Evolutionary conservation across 306 rosid species (phyloP).

Genomic region (Carpinus fangiana): DNA sequence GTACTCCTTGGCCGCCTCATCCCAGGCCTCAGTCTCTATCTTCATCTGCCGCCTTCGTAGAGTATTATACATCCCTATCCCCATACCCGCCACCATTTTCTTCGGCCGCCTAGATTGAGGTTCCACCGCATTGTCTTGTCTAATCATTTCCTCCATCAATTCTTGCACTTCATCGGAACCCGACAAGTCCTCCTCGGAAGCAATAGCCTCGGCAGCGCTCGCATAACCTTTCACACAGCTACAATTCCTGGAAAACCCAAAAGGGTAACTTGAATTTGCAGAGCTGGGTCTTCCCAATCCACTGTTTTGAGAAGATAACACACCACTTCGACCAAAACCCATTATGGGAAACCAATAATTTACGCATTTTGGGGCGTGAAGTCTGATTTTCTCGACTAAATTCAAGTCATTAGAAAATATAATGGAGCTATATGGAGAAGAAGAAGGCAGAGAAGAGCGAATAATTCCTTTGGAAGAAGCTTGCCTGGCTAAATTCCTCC

Average conservation of each 20-base stretch:
- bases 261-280: conserved; percentile 20
- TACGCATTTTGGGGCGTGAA: conserved; percentile 8
- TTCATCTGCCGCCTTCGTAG: conserved; percentile 73
- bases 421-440: conserved; percentile 20
- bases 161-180: conserved; percentile 63
- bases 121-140: conserved; percentile 34
- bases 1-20: conserved; percentile 81
- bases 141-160: conserved; percentile 40
- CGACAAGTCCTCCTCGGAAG: conserved; percentile 66
- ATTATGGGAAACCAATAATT: conserved; percentile 9
- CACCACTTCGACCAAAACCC: conserved; percentile 27
- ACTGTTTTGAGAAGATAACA: conserved; percentile 18
- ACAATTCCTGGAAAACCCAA: conserved; percentile 28
- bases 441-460: conserved; percentile 9
- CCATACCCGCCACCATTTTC: conserved; percentile 42
- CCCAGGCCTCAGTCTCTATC: conserved; percentile 94
- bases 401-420: conserved; percentile 18
- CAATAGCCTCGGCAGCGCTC: conserved; percentile 69
- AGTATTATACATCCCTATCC: conserved; percentile 36
- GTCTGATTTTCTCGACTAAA: conserved; percentile 31
- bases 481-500: conserved; percentile 54
- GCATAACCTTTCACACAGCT: conserved; percentile 42
- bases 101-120: conserved; percentile 38
- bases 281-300: conserved; percentile 38
- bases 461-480: conserved; percentile 44